phyloP scores from a whole-genome alignment of 768 basidiomycete species.

The Punctularia strigosozonata region DNA sequence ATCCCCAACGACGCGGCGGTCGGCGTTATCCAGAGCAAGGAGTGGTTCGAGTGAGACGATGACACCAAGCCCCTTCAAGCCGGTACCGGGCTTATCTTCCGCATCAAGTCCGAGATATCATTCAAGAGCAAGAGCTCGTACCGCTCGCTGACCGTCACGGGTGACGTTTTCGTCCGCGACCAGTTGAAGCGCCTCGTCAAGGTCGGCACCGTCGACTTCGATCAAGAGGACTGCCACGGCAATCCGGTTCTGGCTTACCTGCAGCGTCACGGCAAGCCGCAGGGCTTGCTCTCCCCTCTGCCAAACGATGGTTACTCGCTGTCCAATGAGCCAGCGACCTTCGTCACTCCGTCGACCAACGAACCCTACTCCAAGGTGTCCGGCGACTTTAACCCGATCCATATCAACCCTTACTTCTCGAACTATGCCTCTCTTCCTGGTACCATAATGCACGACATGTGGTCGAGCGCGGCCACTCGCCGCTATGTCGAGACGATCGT shows the following conservation, averaged over 20 bases:
- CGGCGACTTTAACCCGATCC: slow-evolving; percentile 98
- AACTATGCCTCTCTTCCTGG: slow-evolving; percentile 87
- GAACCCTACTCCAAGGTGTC: slow-evolving; percentile 94
- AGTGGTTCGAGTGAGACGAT: slow-evolving; percentile 97
- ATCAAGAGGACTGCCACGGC: slow-evolving; percentile 78
- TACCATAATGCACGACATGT: slow-evolving; percentile 97
- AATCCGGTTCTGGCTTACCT: slow-evolving; percentile 92
- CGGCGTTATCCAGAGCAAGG: slow-evolving; percentile 88
- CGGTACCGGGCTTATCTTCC: slow-evolving; percentile 84
- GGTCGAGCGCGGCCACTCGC: slow-evolving; percentile 91
- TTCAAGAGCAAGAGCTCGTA: slow-evolving; percentile 89
- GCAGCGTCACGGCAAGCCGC: slow-evolving; percentile 75
- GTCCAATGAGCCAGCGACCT: slow-evolving; percentile 50
- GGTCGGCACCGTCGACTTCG: slow-evolving; percentile 80
- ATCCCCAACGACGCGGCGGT: slow-evolving; percentile 68
- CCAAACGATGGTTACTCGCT: slow-evolving; percentile 82
- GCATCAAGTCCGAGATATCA: slow-evolving; percentile 70
- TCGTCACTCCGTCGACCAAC: slow-evolving; percentile 82
- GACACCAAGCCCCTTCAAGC: slow-evolving; percentile 63
- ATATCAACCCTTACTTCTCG: slow-evolving; percentile 97
- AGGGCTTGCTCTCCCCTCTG: slow-evolving; percentile 69
- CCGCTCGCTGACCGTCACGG: slow-evolving; percentile 68
- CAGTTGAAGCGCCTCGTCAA: slow-evolving; percentile 82
- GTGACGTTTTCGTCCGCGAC: slow-evolving; percentile 80
- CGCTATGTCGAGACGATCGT: slow-evolving; percentile 88